These are phyloP conservation scores for Agastache rugosa DNA, from an alignment of 257 asterid species.

Conservation along the genomic window DNA sequence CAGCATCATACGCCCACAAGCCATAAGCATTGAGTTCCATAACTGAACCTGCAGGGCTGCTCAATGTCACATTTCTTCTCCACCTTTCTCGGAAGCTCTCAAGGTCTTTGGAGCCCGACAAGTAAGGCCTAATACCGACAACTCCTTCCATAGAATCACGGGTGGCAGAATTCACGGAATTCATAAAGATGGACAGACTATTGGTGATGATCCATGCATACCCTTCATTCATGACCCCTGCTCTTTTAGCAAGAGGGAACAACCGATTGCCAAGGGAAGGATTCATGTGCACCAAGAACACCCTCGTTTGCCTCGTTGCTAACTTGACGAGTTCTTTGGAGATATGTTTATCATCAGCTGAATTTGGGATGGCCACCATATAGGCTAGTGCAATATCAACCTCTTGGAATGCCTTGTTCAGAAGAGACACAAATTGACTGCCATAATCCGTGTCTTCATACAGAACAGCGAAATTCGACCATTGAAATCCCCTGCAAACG, in stretches of 20 bases:
- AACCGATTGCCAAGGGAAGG: slow-evolving; percentile 45
- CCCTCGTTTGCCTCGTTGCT: slow-evolving; percentile 45
- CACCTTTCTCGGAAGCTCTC: slow-evolving; percentile 54
- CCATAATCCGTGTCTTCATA: slow-evolving; percentile 61
- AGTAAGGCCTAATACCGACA: slow-evolving; percentile 62
- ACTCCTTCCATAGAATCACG: slow-evolving; percentile 70
- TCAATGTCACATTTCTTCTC: slow-evolving; percentile 42
- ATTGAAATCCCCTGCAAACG: slow-evolving; percentile 48
- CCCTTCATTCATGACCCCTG: slow-evolving; percentile 54
- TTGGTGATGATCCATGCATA: slow-evolving; percentile 70
- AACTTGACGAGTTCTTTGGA: slow-evolving; percentile 38
- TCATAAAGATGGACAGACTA: slow-evolving; percentile 59
- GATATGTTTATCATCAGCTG: slow-evolving; percentile 40
- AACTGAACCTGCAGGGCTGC: slow-evolving; percentile 16
- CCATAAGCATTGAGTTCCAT: slow-evolving; percentile 55
- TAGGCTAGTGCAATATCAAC: slow-evolving; percentile 38
- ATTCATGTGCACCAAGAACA: slow-evolving; percentile 60
- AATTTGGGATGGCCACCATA: slow-evolving; percentile 41
- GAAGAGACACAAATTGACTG: slow-evolving; percentile 44
- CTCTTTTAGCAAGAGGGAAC: slow-evolving; percentile 48
- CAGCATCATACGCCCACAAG: slow-evolving; percentile 68
- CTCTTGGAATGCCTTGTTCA: slow-evolving; percentile 50
- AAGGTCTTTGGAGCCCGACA: slow-evolving; percentile 43
- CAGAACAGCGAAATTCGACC: slow-evolving; percentile 54
- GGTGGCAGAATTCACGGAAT: slow-evolving; percentile 41